Base-by-base conservation (phyloP, 495 filamentous ascomycete species). In the Neurospora sp. region DNA sequence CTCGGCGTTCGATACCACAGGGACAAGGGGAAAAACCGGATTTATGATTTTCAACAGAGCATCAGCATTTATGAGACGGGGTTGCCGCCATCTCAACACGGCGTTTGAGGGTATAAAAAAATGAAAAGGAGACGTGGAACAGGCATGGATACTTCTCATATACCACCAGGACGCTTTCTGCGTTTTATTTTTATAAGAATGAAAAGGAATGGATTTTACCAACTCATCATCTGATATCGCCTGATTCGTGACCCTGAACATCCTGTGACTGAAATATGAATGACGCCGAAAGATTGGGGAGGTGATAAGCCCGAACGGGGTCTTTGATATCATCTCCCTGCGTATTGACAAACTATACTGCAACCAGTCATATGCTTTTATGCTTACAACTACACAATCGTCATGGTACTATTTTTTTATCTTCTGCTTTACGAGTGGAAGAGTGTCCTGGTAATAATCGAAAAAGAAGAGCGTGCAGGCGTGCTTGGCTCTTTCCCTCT, bases 81-180 rank as follows among this genome's bases (percentile, higher is more conserved):
- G 75, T 78, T 78, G 79, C 79, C 79, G 80, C 79, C 54, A 66
- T 75, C 71, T 80, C 78, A 81, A 80, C 78, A 74, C 37, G 79
- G 79, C 79, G 79, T 81, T 80, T 71, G 70, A 48, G 75, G 79
- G 71, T 23, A 71, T 38, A 41, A 69, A 73, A 73, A 74, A 70
- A 73, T 70, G 74, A 76, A 76, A 75, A 77, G 71, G 74, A 66
- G 14, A 66, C 54, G 54, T 66, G 54, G 54, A 66, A 66, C 54
- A 66, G 54, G 54, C 54, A 66, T 35, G 54, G 27, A 66, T 31
- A 66, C 23, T 37, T 66, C 31, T 66, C 54, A 66, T 35, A 62
- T 62, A 66, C 54, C 54, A 35, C 9, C 54, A 35, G 54, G 54
- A 66, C 54, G 54, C 54, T 66, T 66, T 35, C 14, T 66, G 54